These are phyloP conservation scores for Fistulifera pelliculosa DNA, from an alignment of 108 stramenopile species.

Conservation along the genomic window DNA sequence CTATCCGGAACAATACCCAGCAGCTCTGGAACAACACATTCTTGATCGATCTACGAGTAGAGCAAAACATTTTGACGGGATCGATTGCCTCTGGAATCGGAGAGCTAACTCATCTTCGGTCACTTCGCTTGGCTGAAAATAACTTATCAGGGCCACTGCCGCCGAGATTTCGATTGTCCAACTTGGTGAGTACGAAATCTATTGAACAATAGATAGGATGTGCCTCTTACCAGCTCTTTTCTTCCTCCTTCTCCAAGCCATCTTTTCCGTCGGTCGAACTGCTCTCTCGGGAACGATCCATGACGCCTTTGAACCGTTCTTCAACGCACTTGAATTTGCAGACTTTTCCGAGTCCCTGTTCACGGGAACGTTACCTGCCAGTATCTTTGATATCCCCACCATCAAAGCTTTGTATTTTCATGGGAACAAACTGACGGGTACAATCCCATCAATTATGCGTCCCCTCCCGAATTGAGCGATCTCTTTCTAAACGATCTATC, in stretches of 20 bases:
- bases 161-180: conserved; percentile 29
- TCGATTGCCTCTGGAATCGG: conserved; percentile 22
- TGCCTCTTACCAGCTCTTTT: too few species aligned
- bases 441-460: conserved; percentile 30
- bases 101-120: conserved; percentile 11
- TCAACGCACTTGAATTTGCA: conserved; percentile 15
- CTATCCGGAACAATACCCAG: not conserved
- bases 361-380: conserved; percentile 24
- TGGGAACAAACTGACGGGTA: conserved; percentile 33
- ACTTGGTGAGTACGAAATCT: too few species aligned
- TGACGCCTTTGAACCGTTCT: conserved; percentile 20
- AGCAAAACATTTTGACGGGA: conserved; percentile 17
- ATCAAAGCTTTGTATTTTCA: conserved; percentile 25
- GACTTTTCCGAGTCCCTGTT: conserved; percentile 27
- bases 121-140: conserved; percentile 26
- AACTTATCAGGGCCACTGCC: conserved; percentile 32
- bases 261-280: conserved; percentile 29
- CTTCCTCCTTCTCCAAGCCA: too few species aligned
- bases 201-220: too few species aligned
- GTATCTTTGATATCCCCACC: conserved; percentile 18
- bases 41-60: conserved; percentile 22
- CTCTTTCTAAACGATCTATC: conserved; percentile 39
- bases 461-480: conserved; percentile 26
- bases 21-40: conserved; percentile 5
- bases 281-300: conserved; percentile 20